Evolutionary conservation across 805 yeast genomes (phyloP).

Genomic region (Saturnispora galanensis): DNA sequence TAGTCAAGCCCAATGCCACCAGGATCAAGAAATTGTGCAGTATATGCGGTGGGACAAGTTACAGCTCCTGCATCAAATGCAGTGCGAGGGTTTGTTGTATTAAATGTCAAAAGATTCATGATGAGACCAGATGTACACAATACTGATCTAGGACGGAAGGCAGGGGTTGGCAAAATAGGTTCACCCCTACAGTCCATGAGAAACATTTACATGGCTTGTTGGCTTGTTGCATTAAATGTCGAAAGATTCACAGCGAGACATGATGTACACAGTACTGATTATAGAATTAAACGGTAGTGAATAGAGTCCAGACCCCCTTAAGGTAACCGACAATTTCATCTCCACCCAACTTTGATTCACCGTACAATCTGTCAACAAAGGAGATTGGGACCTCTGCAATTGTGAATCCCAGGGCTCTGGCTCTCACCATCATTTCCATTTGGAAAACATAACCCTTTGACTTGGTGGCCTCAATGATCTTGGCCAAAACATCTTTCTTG

Average conservation of each 20-base stretch:
- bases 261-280: not conserved
- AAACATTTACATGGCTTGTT: too few relatives aligned
- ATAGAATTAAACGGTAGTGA: constrained; percentile 40
- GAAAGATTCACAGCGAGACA: constrained; percentile 26
- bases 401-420: constrained; percentile 59
- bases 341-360: constrained; percentile 72
- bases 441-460: constrained; percentile 79
- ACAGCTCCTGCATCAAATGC: constrained; percentile 33
- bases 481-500: constrained; percentile 57
- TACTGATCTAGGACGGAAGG: constrained; percentile 13
- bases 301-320: constrained; percentile 67
- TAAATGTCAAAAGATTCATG: constrained; percentile 31
- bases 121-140: constrained; percentile 34
- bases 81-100: constrained; percentile 33
- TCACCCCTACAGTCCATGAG: constrained; percentile 15
- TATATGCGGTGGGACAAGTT: constrained; percentile 36
- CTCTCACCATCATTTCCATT: constrained; percentile 84
- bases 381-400: constrained; percentile 74
- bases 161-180: too few relatives aligned
- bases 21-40: constrained; percentile 34
- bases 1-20: constrained; percentile 25
- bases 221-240: constrained; percentile 34
- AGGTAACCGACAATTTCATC: constrained; percentile 71
- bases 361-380: constrained; percentile 70
- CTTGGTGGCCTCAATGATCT: constrained; percentile 55